Percentiles rank a stretch among this genome's conserved stretches.
phyloP scores from a whole-genome alignment of 73 alveolate genomes.

The Paramecium sexaurelia region DNA sequence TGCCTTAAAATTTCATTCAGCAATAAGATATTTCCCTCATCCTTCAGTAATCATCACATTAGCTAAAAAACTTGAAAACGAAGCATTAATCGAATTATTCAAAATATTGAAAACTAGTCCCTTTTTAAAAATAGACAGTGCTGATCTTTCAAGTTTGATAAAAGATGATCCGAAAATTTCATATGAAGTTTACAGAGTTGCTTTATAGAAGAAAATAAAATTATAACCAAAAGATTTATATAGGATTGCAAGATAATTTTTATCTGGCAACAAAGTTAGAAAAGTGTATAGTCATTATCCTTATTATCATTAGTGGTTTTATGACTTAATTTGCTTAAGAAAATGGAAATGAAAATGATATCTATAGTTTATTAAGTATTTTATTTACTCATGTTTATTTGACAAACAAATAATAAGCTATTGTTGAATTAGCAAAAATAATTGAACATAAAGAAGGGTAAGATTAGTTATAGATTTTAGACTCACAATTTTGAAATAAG shows the following conservation, averaged over 20 bases:
- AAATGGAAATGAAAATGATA: background rate
- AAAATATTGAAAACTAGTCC: background rate
- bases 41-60: background rate
- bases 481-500: background rate
- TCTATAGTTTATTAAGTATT: background rate
- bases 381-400: background rate
- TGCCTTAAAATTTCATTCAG: background rate
- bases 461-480: background rate
- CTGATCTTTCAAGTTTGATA: background rate
- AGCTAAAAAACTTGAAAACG: background rate
- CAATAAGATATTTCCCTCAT: background rate
- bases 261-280: background rate
- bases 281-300: background rate
- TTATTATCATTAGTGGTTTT: background rate
- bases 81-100: background rate
- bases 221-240: background rate
- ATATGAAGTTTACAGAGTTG: background rate
- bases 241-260: background rate
- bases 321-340: background rate
- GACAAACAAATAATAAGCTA: background rate
- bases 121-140: background rate
- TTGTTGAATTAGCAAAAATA: background rate
- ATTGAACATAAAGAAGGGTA: background rate
- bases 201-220: background rate
- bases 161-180: background rate